Base-by-base conservation (phyloP, 129 eudicot species). In the Flaveria linearis region DNA sequence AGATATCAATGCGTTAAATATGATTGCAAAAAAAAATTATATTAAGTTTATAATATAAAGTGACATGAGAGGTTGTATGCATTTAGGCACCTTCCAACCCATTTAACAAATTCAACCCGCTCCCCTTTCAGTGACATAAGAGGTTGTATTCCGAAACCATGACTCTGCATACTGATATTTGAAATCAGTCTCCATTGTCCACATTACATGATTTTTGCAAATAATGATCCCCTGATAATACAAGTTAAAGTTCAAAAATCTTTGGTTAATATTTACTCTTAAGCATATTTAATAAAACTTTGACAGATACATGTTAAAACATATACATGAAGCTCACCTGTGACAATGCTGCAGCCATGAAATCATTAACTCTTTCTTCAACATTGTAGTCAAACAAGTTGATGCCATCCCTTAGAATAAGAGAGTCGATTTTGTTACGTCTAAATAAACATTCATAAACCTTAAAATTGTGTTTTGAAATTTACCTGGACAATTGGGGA, bases 131-230 rank as follows among this genome's bases (percentile, higher is more conserved):
- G 17, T 68, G 45, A 20, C 1, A 4, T 13, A 22, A 71, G 43
- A 18, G n/a, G 13, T 68, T 30, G 71, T 82, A 71, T 90, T 87
- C 80, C 92, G 81, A 71, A 82, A 92, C 98, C 98, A 92, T 77
- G 98, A 69, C 20, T 85, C 82, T 5, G 96, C 94, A 71, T 90
- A 90, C 64, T 92, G 96, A 78, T 92, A 92, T 84, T 86, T 86
- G 80, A 92, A 90, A 74, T 93, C 96, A 5, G 92, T 82, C 70
- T 96, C 98, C 95, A 90, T 90, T 41, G 96, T 93, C 89, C 91
- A 93, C 96, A 88, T 93, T 51, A 93, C 76, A 71, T 93, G 98
- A 85, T 93, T 88, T 68, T 95, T 77, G 30, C 92, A 89, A 45
- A 95, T 93, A 65, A 93, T 85, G 39, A 90, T 93, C 13, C 90